Conservation (phyloP, 331 rosid species). For the Prunus yedoensis region DNA sequence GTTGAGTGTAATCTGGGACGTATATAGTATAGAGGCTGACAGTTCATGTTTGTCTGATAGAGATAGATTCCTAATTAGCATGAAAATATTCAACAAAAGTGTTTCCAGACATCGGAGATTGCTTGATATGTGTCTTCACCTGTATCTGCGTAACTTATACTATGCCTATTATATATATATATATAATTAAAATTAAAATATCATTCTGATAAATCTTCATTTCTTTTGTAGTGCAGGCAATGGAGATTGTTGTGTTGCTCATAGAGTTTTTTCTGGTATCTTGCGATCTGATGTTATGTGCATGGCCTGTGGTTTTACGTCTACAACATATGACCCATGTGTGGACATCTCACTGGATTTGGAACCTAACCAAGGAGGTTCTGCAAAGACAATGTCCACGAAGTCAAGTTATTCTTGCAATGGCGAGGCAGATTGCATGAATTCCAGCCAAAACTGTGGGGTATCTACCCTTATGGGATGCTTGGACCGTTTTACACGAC, state of each 20-base stretch:
- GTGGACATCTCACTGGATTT: slow-evolving; percentile 53
- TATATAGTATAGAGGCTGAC: background rate
- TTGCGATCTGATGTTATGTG: slow-evolving; percentile 63
- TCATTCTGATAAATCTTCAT: background rate
- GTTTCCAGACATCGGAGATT: background rate
- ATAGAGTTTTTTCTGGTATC: slow-evolving; percentile 57
- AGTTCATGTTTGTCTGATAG: background rate
- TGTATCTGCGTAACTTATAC: background rate
- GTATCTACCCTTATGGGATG: slow-evolving; percentile 81
- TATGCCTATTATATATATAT: background rate
- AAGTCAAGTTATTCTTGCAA: slow-evolving; percentile 59
- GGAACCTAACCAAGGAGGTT: slow-evolving; percentile 63
- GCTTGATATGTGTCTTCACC: background rate
- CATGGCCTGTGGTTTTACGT: slow-evolving; percentile 55
- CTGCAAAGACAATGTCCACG: slow-evolving; percentile 50
- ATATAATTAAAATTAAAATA: background rate
- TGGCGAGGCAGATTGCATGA: slow-evolving; percentile 57
- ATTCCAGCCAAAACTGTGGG: slow-evolving; percentile 48
- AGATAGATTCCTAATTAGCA: background rate
- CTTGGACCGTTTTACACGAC: slow-evolving; percentile 88
- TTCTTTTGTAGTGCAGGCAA: slow-evolving; percentile 43
- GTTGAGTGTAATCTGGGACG: background rate
- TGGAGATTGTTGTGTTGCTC: slow-evolving; percentile 62
- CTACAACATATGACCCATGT: slow-evolving; percentile 55
- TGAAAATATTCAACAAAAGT: background rate